Percentiles rank a stretch among this genome's conserved stretches.
Evolutionary conservation across 345 rosid genomes (phyloP).

Genomic region (Rhizophora apiculata): DNA sequence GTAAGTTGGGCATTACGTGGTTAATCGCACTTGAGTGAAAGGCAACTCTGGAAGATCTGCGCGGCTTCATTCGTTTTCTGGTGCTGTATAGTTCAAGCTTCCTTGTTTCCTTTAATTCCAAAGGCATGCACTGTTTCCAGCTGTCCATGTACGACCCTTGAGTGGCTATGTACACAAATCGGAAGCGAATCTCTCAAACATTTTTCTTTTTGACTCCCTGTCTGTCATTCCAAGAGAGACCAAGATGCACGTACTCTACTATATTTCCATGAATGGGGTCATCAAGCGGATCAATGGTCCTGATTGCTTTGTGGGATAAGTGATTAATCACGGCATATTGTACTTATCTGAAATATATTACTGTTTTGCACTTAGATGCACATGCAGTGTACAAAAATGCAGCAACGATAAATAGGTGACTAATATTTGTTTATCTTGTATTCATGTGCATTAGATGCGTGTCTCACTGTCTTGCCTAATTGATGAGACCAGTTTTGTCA

Average conservation of each 20-base stretch:
- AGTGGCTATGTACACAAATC: neutral
- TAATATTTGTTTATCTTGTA: too few relatives aligned
- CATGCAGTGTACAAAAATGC: too few relatives aligned
- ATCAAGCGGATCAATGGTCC: neutral
- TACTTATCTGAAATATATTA: too few relatives aligned
- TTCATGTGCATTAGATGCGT: too few relatives aligned
- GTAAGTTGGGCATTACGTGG: neutral
- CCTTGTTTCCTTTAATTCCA: constrained; percentile 7
- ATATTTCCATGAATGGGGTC: neutral
- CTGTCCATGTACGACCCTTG: too few relatives aligned
- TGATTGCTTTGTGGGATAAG: too few relatives aligned
- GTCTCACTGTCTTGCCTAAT: too few relatives aligned
- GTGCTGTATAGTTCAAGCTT: neutral
- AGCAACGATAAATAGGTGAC: too few relatives aligned
- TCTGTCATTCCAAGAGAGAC: constrained; percentile 1
- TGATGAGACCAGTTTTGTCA: too few relatives aligned
- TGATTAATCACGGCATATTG: neutral
- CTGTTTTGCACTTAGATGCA: too few relatives aligned
- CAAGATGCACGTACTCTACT: neutral
- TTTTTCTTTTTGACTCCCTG: neutral
- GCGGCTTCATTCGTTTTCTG: constrained; percentile 14
- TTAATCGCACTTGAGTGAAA: neutral
- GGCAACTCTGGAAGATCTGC: constrained; percentile 2
- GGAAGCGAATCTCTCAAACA: too few relatives aligned
- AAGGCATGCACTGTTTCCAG: neutral